Percentiles rank a stretch among this genome's conserved stretches.
Evolutionary conservation across 2,329 filamentous ascomycete genomes (phyloP).

Genomic region (Cordyceps tenuipes): DNA sequence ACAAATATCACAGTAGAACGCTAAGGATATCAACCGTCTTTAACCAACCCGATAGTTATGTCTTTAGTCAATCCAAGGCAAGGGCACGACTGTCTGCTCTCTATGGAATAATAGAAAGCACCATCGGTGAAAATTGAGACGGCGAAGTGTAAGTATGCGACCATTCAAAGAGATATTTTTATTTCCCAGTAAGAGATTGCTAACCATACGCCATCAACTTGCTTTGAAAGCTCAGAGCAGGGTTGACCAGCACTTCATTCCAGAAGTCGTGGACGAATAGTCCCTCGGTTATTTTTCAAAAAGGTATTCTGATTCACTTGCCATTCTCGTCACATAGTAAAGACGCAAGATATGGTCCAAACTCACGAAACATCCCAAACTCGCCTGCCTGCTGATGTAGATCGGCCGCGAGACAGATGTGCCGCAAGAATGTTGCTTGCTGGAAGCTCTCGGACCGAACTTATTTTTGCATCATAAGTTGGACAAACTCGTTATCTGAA

Average conservation of each 20-base stretch:
- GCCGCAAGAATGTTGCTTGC: background rate
- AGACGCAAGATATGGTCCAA: background rate
- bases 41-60: too few relatives aligned
- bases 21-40: background rate
- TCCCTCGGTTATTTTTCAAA: background rate
- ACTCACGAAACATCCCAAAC: background rate
- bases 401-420: background rate
- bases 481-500: conserved; percentile 82
- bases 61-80: too few relatives aligned
- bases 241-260: background rate
- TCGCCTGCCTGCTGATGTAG: background rate
- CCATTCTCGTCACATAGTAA: background rate
- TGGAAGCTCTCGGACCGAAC: background rate
- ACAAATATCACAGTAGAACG: background rate
- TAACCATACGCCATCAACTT: background rate
- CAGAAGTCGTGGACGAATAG: background rate
- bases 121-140: too few relatives aligned
- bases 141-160: background rate
- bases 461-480: conserved; percentile 96
- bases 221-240: background rate
- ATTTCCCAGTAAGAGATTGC: background rate
- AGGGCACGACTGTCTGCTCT: too few relatives aligned
- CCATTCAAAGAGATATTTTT: background rate
- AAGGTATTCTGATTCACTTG: background rate
- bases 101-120: too few relatives aligned